Evolutionary conservation across 176 grass and related monocot species (phyloP).

Genomic region (Raddia distichophylla): DNA sequence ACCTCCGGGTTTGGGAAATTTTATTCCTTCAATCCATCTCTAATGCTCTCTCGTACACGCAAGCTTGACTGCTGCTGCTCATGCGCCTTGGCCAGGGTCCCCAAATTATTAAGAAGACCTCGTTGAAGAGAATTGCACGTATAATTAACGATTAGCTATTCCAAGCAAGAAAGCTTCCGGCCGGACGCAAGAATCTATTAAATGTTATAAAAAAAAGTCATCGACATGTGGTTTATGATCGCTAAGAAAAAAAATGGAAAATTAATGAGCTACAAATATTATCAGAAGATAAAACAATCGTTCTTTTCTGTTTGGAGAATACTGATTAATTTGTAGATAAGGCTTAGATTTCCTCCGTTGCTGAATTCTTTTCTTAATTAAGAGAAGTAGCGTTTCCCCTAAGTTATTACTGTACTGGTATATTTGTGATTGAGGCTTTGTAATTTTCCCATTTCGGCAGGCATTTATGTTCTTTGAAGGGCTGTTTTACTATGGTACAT

Average conservation of each 20-base stretch:
- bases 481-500: no score
- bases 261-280: no score
- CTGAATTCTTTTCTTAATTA: background rate
- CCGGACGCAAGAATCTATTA: background rate
- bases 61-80: conserved; percentile 7
- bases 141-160: background rate
- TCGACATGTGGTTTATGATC: no score
- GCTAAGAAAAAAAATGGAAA: no score
- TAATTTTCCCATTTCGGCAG: background rate
- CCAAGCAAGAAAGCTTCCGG: background rate
- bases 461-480: background rate
- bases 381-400: background rate
- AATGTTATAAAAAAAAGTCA: no score
- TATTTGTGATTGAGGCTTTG: background rate
- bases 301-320: no score
- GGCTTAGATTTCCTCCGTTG: no score
- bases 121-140: background rate
- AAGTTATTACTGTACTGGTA: background rate
- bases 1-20: conserved; percentile 17
- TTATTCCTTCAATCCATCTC: conserved; percentile 41
- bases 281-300: no score
- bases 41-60: conserved; percentile 48
- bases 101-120: background rate
- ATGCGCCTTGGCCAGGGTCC: background rate
- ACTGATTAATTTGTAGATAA: no score